Evolutionary conservation across 2,329 filamentous ascomycete species (phyloP), one percentile per base, ranked within the genome.

Genomic region (Neoarthrinium moseri): DNA sequence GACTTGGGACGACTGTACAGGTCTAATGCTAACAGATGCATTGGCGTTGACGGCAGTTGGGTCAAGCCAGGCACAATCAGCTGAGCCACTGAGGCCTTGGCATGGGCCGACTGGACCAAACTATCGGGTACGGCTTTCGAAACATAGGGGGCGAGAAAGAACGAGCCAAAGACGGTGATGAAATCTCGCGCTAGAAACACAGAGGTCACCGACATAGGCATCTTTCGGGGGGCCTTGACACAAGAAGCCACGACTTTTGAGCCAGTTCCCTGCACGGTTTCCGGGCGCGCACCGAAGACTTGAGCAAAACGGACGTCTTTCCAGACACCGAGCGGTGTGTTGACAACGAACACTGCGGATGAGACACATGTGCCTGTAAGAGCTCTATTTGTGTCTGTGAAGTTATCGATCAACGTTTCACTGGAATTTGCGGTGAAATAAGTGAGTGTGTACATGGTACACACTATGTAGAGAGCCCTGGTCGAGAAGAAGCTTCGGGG

Each of bases 131-230:
- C 56, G 1, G 53, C 44, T 2, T 45, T 47, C 0, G 62, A 58
- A 0, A 65, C 11, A 46, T 49, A 52, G 1, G 55, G 57, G 2
- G 61, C 59, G 46, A 65, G 53, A 0, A 57, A 60, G 13, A 65
- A 63, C 0, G 61, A 65, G 0, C 62, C 62, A 43, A 63, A 65
- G 17, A 65, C 61, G 0, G 62, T 65, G 15, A 65, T 49, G 1
- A 55, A 57, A 34, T 65, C 62, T 39, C 62, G 50, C 4, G 62
- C 43, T 0, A 65, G 47, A 5, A 65, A 65, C 0, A 59, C 51
- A 6, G 53, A 52, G 1, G 59, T 57, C 1, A 57, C 57, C 2
- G 58, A 53, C n/a, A 46, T 53, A 0, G 59, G 55, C 0, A 62
- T 38, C 3, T 45, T 52, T 1, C 46, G 43, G 2, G 34, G 21